phyloP scores from a whole-genome alignment of 371 early-diverging fungal species.

The Mucor velutinosus region DNA sequence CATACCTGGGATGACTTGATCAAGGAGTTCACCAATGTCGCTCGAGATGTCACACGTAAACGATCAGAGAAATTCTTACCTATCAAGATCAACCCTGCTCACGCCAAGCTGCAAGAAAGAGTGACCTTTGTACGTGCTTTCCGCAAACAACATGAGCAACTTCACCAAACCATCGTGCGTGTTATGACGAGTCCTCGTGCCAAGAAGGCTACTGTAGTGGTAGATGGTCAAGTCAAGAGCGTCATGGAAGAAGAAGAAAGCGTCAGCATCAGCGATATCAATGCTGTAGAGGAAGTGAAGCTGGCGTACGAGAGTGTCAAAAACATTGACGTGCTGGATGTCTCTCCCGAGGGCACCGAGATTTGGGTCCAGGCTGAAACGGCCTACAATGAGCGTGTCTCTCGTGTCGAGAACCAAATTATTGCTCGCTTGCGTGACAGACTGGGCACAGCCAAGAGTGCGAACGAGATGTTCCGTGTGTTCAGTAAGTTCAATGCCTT shows the following conservation, averaged over 20 bases:
- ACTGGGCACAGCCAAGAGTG: slow-evolving; percentile 93
- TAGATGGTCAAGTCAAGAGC: slow-evolving; percentile 53
- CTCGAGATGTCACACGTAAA: slow-evolving; percentile 94
- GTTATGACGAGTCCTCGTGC: slow-evolving; percentile 83
- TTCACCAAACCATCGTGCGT: slow-evolving; percentile 90
- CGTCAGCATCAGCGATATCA: slow-evolving; percentile 67
- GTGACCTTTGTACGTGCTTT: slow-evolving; percentile 87
- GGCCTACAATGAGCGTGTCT: slow-evolving; percentile 93
- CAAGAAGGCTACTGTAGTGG: slow-evolving; percentile 53
- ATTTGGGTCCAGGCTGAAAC: slow-evolving; percentile 92
- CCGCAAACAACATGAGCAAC: slow-evolving; percentile 95
- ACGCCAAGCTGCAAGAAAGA: slow-evolving; percentile 93
- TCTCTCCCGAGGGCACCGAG: slow-evolving; percentile 92
- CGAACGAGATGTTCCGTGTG: slow-evolving; percentile 98
- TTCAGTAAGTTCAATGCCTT: slow-evolving; percentile 98
- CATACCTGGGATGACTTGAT: slow-evolving; percentile 93
- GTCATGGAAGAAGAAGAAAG: slow-evolving; percentile 61
- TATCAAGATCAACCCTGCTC: slow-evolving; percentile 92
- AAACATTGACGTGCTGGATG: slow-evolving; percentile 94
- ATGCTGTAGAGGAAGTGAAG: slow-evolving; percentile 89
- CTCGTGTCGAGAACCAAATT: slow-evolving; percentile 96
- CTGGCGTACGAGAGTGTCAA: slow-evolving; percentile 93
- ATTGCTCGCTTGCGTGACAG: slow-evolving; percentile 93
- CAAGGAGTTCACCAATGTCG: slow-evolving; percentile 94
- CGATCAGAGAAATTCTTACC: slow-evolving; percentile 92